Base-by-base conservation (phyloP, 116 monocot genomes). In the Thalassia testudinum region DNA sequence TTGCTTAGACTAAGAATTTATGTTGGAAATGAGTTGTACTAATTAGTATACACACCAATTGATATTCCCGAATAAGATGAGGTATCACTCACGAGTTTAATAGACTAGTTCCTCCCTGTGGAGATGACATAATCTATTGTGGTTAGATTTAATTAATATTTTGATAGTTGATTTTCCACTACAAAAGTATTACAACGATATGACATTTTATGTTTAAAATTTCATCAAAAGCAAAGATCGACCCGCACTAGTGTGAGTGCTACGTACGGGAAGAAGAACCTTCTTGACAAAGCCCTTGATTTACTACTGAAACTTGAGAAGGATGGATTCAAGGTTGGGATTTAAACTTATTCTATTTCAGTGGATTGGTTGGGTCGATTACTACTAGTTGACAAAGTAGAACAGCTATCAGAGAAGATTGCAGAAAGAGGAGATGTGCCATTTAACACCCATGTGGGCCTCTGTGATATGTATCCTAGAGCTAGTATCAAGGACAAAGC, bases 371-470 rank as follows among this genome's bases (percentile, higher is more conserved):
- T 95, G 53, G 77, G 75, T 12, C 74, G 52, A 57, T 43, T 89
- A 52, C 81, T 78, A 45, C 63, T 88, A 26, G 79, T 95, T 12
- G 79, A 85, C 17, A 89, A 95, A 62, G 95, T 73, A 1, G 95
- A 95, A 51, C 55, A 63, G 28, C 0, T 95, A 0, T 14, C 81
- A 37, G 65, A 43, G 7, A 75, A 74, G 7, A 85, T 91, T 25
- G 43, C 43, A 2, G 75, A 76, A 47, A 54, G 22, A 42, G 95
- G 95, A 30, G 74, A 80, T 16, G 40, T 49, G 24, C 70, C 81
- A 7, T 70, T 77, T 51, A 59, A 74, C 52, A 27, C 79, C 16
- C 78, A 84, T 65, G 78, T 81, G 1, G 74, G 80, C 43, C 72
- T 95, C 1, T 84, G 84, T 34, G 74, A 73, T 49, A 81, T 83